Conservation (phyloP, 2,329 filamentous ascomycete genomes). For the Colletotrichum sp. region DNA sequence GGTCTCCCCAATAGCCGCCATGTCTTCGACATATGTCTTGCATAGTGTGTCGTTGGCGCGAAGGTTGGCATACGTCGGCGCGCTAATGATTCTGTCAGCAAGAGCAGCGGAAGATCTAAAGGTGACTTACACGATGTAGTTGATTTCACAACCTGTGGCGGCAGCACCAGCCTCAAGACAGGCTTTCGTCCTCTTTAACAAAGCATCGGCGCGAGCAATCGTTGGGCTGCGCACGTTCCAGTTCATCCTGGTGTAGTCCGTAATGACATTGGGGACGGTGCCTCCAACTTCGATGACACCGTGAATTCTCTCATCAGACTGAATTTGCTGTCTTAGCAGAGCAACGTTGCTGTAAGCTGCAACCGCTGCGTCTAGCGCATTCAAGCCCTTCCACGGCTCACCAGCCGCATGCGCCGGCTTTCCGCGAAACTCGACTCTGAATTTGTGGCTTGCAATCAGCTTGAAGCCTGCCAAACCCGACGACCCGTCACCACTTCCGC, state of each 20-base stretch:
- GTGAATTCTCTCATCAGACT: slow-evolving; percentile 40
- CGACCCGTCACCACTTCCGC: background rate
- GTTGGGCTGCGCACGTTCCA: slow-evolving; percentile 43
- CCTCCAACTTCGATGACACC: slow-evolving; percentile 41
- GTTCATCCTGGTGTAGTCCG: slow-evolving; percentile 41
- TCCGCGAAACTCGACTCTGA: slow-evolving; percentile 37
- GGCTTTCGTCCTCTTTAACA: slow-evolving; percentile 35
- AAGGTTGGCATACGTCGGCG: slow-evolving; percentile 48
- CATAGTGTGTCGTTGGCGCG: slow-evolving; percentile 50
- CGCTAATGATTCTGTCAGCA: slow-evolving; percentile 19
- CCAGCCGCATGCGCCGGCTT: slow-evolving; percentile 38
- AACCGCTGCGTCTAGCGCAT: slow-evolving; percentile 43
- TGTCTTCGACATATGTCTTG: slow-evolving; percentile 46
- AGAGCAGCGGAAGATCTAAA: too few species aligned
- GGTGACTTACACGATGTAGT: slow-evolving; percentile 37
- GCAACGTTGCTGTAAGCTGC: slow-evolving; percentile 39
- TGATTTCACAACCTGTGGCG: slow-evolving; percentile 38
- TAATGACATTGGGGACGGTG: slow-evolving; percentile 43
- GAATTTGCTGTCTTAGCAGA: slow-evolving; percentile 42
- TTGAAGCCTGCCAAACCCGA: slow-evolving; percentile 31
- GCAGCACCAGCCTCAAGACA: slow-evolving; percentile 41
- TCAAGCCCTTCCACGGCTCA: slow-evolving; percentile 41
- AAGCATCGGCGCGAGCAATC: slow-evolving; percentile 28
- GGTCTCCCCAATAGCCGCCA: slow-evolving; percentile 42
- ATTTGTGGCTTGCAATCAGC: slow-evolving; percentile 36